Conservation (phyloP, 208 protist genomes). For the Wallacemonas sp. region DNA sequence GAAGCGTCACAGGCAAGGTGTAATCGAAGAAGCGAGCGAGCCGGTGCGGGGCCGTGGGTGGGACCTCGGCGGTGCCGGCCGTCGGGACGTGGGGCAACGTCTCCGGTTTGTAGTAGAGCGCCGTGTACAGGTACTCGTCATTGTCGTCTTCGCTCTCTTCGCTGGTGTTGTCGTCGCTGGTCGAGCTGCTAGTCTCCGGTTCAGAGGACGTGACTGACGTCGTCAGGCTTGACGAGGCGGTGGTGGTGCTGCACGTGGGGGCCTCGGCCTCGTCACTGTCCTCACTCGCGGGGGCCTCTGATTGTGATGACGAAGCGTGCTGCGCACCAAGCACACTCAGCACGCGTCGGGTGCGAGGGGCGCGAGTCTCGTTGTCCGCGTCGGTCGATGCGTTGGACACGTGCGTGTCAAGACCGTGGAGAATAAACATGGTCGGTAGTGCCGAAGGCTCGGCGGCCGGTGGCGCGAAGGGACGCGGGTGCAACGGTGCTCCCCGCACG, state of each 20-base stretch:
- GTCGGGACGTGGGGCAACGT: background rate
- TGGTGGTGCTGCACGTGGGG: too few species aligned
- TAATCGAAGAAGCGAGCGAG: constrained; percentile 36
- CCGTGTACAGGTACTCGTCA: constrained; percentile 26
- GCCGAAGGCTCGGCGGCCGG: background rate
- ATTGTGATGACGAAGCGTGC: background rate
- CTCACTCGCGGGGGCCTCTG: background rate
- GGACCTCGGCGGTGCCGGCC: background rate
- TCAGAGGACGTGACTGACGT: background rate
- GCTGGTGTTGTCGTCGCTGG: background rate
- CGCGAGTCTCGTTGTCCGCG: background rate
- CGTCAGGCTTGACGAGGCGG: too few species aligned
- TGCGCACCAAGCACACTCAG: too few species aligned
- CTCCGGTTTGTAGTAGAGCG: constrained; percentile 20
- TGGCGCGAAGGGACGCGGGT: background rate
- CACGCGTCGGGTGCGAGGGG: too few species aligned
- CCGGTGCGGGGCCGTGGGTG: background rate
- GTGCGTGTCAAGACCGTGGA: background rate
- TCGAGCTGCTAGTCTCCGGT: background rate
- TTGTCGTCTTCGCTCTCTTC: constrained; percentile 19
- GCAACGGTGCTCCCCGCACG: background rate
- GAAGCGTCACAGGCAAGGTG: constrained; percentile 33
- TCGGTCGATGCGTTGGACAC: background rate
- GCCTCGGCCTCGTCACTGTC: background rate
- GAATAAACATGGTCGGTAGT: background rate